Base-by-base conservation (phyloP, 129 eudicot species). In the Helichrysum umbraculigerum region DNA sequence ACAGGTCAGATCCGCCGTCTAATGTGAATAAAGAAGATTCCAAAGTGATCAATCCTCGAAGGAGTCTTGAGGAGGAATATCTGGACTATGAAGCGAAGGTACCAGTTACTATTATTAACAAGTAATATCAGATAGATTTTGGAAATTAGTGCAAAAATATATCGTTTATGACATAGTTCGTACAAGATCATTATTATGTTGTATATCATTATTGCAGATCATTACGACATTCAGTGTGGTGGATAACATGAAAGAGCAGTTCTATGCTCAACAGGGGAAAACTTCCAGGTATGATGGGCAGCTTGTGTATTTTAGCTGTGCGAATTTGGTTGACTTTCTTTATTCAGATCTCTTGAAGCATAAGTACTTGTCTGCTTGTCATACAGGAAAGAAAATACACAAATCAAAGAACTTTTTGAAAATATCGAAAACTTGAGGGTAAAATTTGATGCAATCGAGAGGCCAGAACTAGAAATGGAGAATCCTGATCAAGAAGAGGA, bases 51-150 rank as follows among this genome's bases (percentile, higher is more conserved):
- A 85, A 81, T 77, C 97, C 97, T 25, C 82, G 88, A 87, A 84
- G 84, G 83, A 86, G 79, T 79, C 93, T 94, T n/a, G 98, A 94
- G 91, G 96, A 85, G 84, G 98, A 94, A 85, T 94, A 91, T 84
- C 81, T 94, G 72, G 93, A 89, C 54, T 91, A 87, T 79, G 97
- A 94, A 84, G 91, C 91, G 15, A 94, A 91, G 98, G 97, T 94
- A 76, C 56, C 62, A 47, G 22, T 8, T 47, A 42, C 35, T 73
- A 20, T 5, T 59, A 28, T 32, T 5, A 64, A 11, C 14, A n/a
- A 61, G 37, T 29, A 64, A 11, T 22, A 12, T 25, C n/a, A 4
- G 44, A 60, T 61, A 30, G 30, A 10, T 63, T 28, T 29, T 17
- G 25, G 21, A 73, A 41, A 22, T 22, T 72, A 35, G 30, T 72